Conservation (phyloP, 306 rosid species). For the Datisca glomerata region DNA sequence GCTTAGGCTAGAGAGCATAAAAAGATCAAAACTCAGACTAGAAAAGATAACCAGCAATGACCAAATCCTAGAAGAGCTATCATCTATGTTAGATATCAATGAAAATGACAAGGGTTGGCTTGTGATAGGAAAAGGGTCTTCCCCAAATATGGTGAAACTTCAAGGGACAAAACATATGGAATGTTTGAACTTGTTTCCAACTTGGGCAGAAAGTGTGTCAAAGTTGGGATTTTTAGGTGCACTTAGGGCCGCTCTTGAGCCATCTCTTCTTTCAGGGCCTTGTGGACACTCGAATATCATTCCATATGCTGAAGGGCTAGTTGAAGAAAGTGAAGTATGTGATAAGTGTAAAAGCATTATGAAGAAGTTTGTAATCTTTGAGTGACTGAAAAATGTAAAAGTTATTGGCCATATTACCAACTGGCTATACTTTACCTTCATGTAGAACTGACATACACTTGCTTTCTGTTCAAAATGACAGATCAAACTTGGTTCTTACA, state of each 20-base stretch:
- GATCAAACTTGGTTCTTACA: too few species aligned
- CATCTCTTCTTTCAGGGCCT: slow-evolving; percentile 18
- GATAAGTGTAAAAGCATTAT: slow-evolving; percentile 32
- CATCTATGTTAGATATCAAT: slow-evolving; percentile 26
- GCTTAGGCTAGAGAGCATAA: slow-evolving; percentile 47
- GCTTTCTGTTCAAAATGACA: too few species aligned
- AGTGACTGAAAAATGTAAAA: slow-evolving; percentile 3
- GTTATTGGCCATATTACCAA: neutral
- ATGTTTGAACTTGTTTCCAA: slow-evolving; percentile 11
- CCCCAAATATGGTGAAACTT: slow-evolving; percentile 24
- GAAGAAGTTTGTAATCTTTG: slow-evolving; percentile 34
- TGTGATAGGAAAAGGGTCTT: slow-evolving; percentile 36
- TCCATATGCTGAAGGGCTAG: slow-evolving; percentile 13
- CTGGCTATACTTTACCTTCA: slow-evolving; percentile 2
- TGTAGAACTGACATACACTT: too few species aligned
- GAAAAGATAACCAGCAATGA: slow-evolving; percentile 18
- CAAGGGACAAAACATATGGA: slow-evolving; percentile 27
- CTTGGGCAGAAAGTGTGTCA: slow-evolving; percentile 20
- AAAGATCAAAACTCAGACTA: slow-evolving; percentile 30
- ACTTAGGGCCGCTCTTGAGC: slow-evolving; percentile 17
- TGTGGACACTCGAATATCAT: slow-evolving; percentile 24
- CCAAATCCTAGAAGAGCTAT: slow-evolving; percentile 26
- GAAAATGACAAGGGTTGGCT: slow-evolving; percentile 33
- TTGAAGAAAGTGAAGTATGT: slow-evolving; percentile 25
- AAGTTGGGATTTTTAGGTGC: slow-evolving; percentile 24